Conservation (phyloP, 352 stramenopile genomes). For the Phytophthora sansomeana region DNA sequence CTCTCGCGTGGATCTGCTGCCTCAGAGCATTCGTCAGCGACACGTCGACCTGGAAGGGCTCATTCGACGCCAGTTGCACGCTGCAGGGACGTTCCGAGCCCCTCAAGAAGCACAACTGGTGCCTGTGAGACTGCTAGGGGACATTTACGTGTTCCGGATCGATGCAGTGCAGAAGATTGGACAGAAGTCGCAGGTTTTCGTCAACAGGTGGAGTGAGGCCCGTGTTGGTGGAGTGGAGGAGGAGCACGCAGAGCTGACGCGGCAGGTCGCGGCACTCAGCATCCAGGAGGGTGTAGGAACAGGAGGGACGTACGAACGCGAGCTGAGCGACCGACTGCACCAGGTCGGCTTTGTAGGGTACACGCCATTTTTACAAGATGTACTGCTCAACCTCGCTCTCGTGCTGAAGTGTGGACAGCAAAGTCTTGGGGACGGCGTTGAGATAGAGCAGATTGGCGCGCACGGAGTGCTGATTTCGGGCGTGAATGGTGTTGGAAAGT, state of each 20-base stretch:
- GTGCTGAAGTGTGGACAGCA: conserved; percentile 38
- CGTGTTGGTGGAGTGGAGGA: background rate
- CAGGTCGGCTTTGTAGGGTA: conserved; percentile 61
- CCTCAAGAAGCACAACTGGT: conserved; percentile 39
- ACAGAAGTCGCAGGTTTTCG: conserved; percentile 14
- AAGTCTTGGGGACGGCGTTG: conserved; percentile 34
- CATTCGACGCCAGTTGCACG: conserved; percentile 47
- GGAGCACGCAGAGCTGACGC: conserved; percentile 15
- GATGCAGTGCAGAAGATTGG: conserved; percentile 14
- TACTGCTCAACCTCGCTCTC: conserved; percentile 66
- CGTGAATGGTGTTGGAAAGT: conserved; percentile 76
- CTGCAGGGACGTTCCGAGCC: conserved; percentile 22
- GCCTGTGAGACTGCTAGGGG: conserved; percentile 54
- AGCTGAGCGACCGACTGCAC: conserved; percentile 42
- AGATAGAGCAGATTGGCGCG: conserved; percentile 62
- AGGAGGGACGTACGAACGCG: conserved; percentile 22
- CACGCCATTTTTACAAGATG: conserved; percentile 52
- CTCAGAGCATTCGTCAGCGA: conserved; percentile 47
- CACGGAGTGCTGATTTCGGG: conserved; percentile 53
- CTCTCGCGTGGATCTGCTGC: conserved; percentile 38
- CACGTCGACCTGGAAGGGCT: conserved; percentile 44
- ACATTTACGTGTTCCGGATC: conserved; percentile 62
- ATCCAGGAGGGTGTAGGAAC: conserved; percentile 28
- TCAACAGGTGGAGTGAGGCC: conserved; percentile 35
- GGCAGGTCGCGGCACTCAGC: conserved; percentile 26